Evolutionary conservation across 352 stramenopile species (phyloP), one percentile per base, ranked within the genome.

Genomic region (Phytophthora pistaciae): DNA sequence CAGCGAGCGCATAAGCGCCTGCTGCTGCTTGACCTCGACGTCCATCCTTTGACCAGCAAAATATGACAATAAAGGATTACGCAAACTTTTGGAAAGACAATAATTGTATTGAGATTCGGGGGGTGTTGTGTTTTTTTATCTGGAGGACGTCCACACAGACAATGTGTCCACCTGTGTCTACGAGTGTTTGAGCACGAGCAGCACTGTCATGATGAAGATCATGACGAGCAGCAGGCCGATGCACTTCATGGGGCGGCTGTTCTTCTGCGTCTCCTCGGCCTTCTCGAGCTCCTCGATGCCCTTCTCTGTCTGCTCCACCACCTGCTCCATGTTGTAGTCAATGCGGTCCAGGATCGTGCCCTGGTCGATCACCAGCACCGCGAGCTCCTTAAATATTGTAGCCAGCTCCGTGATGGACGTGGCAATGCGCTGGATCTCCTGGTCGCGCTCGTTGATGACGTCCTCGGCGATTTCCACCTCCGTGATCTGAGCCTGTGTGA

Each of bases 301-400:
- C 64, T 99, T 98, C 74, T 99, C 97, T 6, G 98, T 99, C 80
- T 99, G 97, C 85, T 99, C 97, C 29, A 99, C 97, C 40, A 99
- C 98, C 61, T 99, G 96, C 78, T 99, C 98, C 98, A 99, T 99
- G 81, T 99, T 99, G 86, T 99, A 99, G 85, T 99, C 98, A 80
- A 99, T 99, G 33, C 98, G 94, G 86, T 99, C 98, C 18, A 99
- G 86, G 64, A 99, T 99, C 23, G 98, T 99, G 63, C 98, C 98
- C 80, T 99, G 98, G 82, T 99, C 98, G 83, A 99, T 99, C 18
- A 99, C 98, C 36, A 99, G 88, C 54, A 99, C 97, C 0, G 97
- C 97, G 10, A 99, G 84, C 82, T 99, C 98, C 79, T 99, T 99
- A 90, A 99, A 99, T 80, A 99, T 99, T 57, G 94, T 93, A 40